Percentiles rank a stretch among this genome's conserved stretches.
These are phyloP conservation scores for Microcera coccophila DNA, from an alignment of 2,329 filamentous ascomycete genomes.

Conservation along the genomic window DNA sequence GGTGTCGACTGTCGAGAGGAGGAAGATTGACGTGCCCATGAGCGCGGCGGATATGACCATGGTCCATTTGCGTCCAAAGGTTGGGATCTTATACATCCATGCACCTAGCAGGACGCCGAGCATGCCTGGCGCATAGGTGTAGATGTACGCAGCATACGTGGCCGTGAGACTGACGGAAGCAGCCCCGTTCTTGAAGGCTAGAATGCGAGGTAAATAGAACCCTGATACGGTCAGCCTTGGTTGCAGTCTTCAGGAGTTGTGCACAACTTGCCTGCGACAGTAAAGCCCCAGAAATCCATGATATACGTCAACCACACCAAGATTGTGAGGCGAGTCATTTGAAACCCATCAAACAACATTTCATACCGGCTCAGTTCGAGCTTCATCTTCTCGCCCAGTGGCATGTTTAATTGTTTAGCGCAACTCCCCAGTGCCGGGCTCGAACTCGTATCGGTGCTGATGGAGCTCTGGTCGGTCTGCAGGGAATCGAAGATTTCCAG, in stretches of 20 bases:
- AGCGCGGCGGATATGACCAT: constrained; percentile 42
- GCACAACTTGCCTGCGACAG: constrained; percentile 30
- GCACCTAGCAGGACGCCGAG: constrained; percentile 48
- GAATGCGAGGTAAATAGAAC: constrained; percentile 45
- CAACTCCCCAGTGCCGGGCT: too few species aligned
- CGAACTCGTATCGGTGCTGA: too few species aligned
- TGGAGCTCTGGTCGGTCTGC: constrained; percentile 19
- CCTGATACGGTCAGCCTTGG: constrained; percentile 17
- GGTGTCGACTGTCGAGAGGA: constrained; percentile 41
- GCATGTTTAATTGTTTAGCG: too few species aligned
- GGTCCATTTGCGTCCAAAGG: constrained; percentile 41
- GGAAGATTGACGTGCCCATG: constrained; percentile 44
- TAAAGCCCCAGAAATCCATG: constrained; percentile 39
- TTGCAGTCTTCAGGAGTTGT: fast-evolving
- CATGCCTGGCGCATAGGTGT: constrained; percentile 50
- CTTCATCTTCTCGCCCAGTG: too few species aligned
- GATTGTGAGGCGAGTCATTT: too few species aligned
- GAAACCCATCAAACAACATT: too few species aligned
- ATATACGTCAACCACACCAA: too few species aligned
- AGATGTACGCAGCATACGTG: constrained; percentile 45
- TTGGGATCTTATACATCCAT: constrained; percentile 36
- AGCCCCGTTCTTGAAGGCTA: constrained; percentile 47
- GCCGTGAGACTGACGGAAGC: constrained; percentile 39
- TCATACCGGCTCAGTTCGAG: too few species aligned
- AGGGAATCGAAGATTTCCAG: constrained; percentile 38